Percentiles rank a stretch among this genome's conserved stretches.
These are phyloP conservation scores for Cyclanthera cordifolia DNA, from an alignment of 306 rosid genomes.

Conservation along the genomic window DNA sequence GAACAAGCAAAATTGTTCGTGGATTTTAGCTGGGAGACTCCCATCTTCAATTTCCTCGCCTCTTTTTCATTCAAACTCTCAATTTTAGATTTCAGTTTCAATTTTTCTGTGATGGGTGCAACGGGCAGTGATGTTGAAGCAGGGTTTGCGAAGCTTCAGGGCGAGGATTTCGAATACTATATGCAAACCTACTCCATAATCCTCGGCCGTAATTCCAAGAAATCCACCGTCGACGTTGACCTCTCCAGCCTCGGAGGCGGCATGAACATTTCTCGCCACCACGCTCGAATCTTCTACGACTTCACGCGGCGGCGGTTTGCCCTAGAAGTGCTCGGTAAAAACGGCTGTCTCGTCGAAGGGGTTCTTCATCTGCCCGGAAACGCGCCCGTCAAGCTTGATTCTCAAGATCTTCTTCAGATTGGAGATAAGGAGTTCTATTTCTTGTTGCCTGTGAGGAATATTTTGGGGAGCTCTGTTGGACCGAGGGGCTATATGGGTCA, in stretches of 20 bases:
- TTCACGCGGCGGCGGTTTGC: slow-evolving; percentile 94
- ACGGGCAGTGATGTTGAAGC: slow-evolving; percentile 79
- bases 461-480: slow-evolving; percentile 42
- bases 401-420: slow-evolving; percentile 91
- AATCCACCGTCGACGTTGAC: slow-evolving; percentile 89
- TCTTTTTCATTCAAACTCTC: background rate
- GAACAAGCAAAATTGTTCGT: background rate
- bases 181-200: slow-evolving; percentile 97
- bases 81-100: background rate
- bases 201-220: slow-evolving; percentile 94
- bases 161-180: slow-evolving; percentile 97
- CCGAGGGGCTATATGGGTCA: slow-evolving; percentile 45
- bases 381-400: slow-evolving; percentile 86
- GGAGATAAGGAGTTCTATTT: slow-evolving; percentile 96
- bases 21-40: background rate
- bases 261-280: slow-evolving; percentile 97
- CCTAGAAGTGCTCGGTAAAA: slow-evolving; percentile 85
- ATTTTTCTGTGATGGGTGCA: background rate
- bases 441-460: slow-evolving; percentile 64
- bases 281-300: slow-evolving; percentile 93
- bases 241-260: slow-evolving; percentile 99
- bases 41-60: background rate
- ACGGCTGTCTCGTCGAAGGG: slow-evolving; percentile 93
- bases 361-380: slow-evolving; percentile 91
- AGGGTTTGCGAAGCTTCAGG: slow-evolving; percentile 94